Conservation (phyloP, 75 land plant species). For the Pinus tabuliformis region DNA sequence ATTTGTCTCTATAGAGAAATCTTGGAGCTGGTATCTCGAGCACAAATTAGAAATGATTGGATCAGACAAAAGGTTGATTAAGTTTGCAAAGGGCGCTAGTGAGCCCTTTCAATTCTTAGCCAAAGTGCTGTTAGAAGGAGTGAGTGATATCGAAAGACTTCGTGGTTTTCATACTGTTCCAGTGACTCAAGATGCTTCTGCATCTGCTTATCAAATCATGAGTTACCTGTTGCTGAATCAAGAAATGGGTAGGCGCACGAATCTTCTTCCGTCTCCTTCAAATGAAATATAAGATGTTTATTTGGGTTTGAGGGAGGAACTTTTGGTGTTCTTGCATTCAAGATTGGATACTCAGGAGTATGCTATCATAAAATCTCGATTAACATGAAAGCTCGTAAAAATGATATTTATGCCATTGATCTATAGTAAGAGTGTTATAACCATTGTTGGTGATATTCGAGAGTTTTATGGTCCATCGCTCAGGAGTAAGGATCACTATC, state of each 20-base stretch:
- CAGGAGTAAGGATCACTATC: no score
- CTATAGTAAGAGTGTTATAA: no score
- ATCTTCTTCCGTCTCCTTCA: neutral
- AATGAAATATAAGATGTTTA: neutral
- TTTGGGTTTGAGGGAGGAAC: neutral
- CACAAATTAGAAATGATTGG: neutral
- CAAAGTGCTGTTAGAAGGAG: neutral
- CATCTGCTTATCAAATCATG: constrained; percentile 28
- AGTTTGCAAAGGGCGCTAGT: neutral
- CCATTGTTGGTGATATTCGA: no score
- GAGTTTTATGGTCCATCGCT: no score
- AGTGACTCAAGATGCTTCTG: constrained; percentile 24
- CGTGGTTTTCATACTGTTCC: neutral
- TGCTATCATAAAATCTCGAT: no score
- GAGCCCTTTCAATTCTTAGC: constrained; percentile 1
- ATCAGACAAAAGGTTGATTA: neutral
- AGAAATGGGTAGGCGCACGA: constrained; percentile 5
- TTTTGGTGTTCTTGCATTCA: neutral
- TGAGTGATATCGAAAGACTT: neutral
- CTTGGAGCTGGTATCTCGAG: neutral
- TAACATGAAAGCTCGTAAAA: no score
- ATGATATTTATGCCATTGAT: no score
- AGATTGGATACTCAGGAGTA: no score
- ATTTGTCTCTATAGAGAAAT: neutral
- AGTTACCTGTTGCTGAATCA: constrained; percentile 11